Conservation (phyloP, 1,284 basidiomycete genomes). For the Boletus nobilissimus region DNA sequence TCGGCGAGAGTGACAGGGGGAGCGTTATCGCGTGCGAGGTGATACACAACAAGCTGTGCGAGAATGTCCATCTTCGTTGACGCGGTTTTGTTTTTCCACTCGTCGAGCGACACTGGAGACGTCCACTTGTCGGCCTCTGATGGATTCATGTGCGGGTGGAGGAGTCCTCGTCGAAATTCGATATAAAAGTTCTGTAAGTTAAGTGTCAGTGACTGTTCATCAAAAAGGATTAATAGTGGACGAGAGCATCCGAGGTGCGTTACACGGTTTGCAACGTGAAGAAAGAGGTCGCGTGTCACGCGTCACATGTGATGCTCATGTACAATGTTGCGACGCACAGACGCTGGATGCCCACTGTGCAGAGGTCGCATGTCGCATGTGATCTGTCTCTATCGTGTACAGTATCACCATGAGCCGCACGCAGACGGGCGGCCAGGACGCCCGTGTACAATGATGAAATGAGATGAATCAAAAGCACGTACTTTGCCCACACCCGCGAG, state of each 20-base stretch:
- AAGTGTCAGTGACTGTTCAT: too few species aligned
- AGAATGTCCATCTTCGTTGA: background rate
- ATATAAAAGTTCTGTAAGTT: background rate
- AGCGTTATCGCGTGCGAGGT: background rate
- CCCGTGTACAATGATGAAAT: too few species aligned
- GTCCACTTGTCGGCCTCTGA: background rate
- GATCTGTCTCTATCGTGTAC: too few species aligned
- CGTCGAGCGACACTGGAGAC: background rate
- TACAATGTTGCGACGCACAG: too few species aligned
- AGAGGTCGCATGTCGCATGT: too few species aligned
- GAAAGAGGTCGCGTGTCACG: too few species aligned
- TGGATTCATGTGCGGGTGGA: conserved; percentile 15
- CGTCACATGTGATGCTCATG: too few species aligned
- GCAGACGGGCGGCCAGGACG: too few species aligned
- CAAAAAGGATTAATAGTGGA: background rate
- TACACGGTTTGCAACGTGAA: conserved; percentile 1
- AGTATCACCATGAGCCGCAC: too few species aligned
- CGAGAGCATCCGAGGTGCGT: too few species aligned
- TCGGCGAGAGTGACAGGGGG: background rate
- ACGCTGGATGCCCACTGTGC: too few species aligned
- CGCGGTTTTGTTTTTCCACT: background rate
- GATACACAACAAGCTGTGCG: background rate
- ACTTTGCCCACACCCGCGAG: background rate
- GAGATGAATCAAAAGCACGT: too few species aligned
- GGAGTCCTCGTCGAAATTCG: background rate